A percentile compares a stretch with the other conserved stretches of the same genome.
phyloP scores from a whole-genome alignment of 1,284 basidiomycete species.

The Thelephora terrestris region DNA sequence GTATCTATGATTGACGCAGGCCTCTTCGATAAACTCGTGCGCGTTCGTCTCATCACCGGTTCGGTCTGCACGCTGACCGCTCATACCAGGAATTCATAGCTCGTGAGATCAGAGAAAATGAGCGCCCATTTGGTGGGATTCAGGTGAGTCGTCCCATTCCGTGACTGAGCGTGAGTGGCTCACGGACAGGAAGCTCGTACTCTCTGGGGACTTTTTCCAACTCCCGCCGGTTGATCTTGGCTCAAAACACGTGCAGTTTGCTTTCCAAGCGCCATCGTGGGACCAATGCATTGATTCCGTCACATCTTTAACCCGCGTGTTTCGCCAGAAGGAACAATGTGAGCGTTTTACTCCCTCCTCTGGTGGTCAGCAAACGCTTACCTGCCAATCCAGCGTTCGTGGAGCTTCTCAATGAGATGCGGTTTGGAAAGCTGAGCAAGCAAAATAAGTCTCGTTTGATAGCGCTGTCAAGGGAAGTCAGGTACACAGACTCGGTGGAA shows the following conservation, averaged over 20 bases:
- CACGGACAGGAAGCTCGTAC: constrained; percentile 38
- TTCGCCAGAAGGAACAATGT: constrained; percentile 48
- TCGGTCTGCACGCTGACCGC: neutral
- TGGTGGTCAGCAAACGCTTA: neutral
- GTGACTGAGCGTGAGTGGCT: constrained; percentile 6
- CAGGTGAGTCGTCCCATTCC: constrained; percentile 26
- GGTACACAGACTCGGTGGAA: constrained; percentile 63
- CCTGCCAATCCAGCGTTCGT: constrained; percentile 40
- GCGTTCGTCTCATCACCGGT: constrained; percentile 8
- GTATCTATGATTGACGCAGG: constrained; percentile 51
- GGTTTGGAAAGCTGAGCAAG: constrained; percentile 41
- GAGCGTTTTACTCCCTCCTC: constrained; percentile 10
- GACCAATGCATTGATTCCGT: constrained; percentile 28
- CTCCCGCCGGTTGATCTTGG: constrained; percentile 57
- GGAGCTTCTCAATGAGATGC: constrained; percentile 66
- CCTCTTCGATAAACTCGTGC: constrained; percentile 59
- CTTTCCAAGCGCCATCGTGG: constrained; percentile 66
- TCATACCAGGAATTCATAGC: constrained; percentile 35
- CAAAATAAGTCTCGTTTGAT: constrained; percentile 47
- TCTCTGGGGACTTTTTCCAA: constrained; percentile 78
- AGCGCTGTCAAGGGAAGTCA: constrained; percentile 46
- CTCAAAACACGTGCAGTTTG: constrained; percentile 31
- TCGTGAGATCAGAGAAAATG: constrained; percentile 34
- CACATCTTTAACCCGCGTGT: constrained; percentile 27
- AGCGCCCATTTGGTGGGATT: constrained; percentile 62